Percentiles rank a stretch among this genome's conserved stretches.
phyloP scores from a whole-genome alignment of 306 rosid species.

The Inga oerstediana region DNA sequence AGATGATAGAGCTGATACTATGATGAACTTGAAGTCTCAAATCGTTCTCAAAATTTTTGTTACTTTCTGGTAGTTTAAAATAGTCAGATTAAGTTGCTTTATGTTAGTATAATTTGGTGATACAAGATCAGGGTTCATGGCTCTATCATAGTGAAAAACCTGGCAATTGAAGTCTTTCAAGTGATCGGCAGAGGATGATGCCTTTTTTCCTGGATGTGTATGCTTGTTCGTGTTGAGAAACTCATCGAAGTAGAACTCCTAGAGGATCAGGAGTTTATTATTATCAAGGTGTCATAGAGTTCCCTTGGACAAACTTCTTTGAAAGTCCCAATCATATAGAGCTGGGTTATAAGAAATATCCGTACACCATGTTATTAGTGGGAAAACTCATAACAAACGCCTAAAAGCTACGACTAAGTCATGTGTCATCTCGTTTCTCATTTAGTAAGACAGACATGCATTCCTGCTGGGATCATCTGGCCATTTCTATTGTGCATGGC shows the following conservation, averaged over 20 bases:
- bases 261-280: background rate
- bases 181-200: background rate
- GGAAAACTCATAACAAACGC: background rate
- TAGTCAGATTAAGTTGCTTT: background rate
- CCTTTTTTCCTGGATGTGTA: background rate
- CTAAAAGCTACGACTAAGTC: background rate
- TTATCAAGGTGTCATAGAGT: background rate
- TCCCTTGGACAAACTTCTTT: background rate
- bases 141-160: background rate
- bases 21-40: constrained; percentile 14
- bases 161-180: background rate
- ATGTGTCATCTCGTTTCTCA: background rate
- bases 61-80: background rate
- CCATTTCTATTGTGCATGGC: background rate
- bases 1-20: background rate
- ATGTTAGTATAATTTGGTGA: background rate
- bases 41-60: background rate
- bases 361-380: background rate
- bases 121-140: background rate
- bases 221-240: background rate
- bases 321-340: background rate
- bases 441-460: background rate
- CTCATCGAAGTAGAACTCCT: background rate
- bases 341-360: background rate
- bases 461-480: background rate